phyloP scores from a whole-genome alignment of 164 flowering plant genomes.

The Platanus orientalis region DNA sequence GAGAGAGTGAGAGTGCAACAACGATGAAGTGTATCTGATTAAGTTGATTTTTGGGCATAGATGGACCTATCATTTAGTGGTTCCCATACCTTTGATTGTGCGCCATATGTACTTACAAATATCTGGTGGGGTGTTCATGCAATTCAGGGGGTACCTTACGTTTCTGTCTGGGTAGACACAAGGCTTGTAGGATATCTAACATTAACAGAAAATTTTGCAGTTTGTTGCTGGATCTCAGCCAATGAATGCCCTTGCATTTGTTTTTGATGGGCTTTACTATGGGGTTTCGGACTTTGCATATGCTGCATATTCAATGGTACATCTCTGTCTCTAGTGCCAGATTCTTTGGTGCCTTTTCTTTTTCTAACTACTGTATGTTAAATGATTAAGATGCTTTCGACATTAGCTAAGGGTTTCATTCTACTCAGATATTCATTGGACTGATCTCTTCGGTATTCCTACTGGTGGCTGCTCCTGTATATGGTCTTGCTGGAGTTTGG shows the following conservation, averaged over 20 bases:
- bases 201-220: constrained; percentile 36
- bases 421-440: constrained; percentile 57
- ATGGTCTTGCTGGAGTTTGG: constrained; percentile 94
- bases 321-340: neutral
- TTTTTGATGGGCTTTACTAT: constrained; percentile 93
- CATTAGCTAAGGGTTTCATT: neutral
- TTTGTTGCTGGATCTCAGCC: constrained; percentile 98
- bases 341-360: neutral
- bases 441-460: constrained; percentile 59
- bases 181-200: neutral
- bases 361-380: neutral
- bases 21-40: neutral
- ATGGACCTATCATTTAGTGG: neutral
- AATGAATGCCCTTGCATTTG: constrained; percentile 92
- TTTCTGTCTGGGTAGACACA: neutral
- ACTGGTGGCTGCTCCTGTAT: constrained; percentile 57
- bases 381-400: constrained; percentile 5
- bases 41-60: neutral
- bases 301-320: constrained; percentile 97
- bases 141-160: neutral
- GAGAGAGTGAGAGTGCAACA: no score
- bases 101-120: neutral
- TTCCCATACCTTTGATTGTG: neutral
- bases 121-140: neutral
- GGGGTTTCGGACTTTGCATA: constrained; percentile 92